Evolutionary conservation across 305 asterid species (phyloP), one percentile per base, ranked within the genome.

Genomic region (Solanum aculeatissimum): DNA sequence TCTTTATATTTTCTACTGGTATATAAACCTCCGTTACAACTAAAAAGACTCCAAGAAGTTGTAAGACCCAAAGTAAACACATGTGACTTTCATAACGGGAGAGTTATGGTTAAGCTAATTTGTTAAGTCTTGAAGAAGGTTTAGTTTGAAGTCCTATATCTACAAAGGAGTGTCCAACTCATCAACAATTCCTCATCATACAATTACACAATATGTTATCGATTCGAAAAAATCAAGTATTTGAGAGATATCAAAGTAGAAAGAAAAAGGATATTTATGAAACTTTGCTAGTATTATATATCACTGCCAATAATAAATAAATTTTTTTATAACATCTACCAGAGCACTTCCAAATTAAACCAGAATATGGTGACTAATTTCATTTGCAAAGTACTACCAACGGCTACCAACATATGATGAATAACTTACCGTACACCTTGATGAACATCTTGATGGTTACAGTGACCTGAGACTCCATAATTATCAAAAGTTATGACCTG

Each of bases 401-500:
- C 9, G 42, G 81, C 81, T 7, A 74, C 81, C 81, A 47, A 42
- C 25, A 47, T 47, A 74, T 47, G 62, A 49, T 8, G 83, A 85
- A 75, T 85, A 55, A 86, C 94, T 87, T 82, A 92, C 99, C 95
- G 86, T 62, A 96, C 99, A 71, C 97, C 99, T 84, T 71, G 92
- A 89, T 93, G 89, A 74, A 95, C 93, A 62, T 95, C 98, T 5
- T 92, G 57, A 89, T 96, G 98, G 87, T 96, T 96, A 87, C 98
- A 94, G 87, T 95, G 99, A 83, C 98, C 98, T 74, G 98, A 96
- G 84, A 95, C 92, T 66, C 99, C 98, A 85, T 90, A 91, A 83
- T 86, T 86, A 84, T 96, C 99, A 86, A 96, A 96, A 45, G 97
- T 92, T 89, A 96, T 88, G 58, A 96, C 90, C 98, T 96, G 90